Evolutionary conservation across 225 moss, liverwort and hornwort species (phyloP).

Genomic region (Pleurozium schreberi): DNA sequence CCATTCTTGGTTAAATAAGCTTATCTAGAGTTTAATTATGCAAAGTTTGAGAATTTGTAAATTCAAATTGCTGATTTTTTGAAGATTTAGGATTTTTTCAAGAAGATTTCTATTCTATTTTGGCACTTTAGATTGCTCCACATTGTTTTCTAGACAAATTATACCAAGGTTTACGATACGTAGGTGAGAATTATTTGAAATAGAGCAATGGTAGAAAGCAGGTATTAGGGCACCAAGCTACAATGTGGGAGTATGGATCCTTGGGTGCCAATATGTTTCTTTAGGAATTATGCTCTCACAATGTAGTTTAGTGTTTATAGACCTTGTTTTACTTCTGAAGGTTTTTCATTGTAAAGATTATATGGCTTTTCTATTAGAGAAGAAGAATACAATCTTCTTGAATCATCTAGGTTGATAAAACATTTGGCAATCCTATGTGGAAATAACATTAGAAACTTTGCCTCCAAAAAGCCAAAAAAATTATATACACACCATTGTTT

Average conservation of each 20-base stretch:
- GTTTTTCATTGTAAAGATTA: neutral
- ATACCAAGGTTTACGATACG: neutral
- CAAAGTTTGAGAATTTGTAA: neutral
- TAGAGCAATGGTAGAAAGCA: neutral
- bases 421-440: neutral
- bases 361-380: neutral
- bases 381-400: neutral
- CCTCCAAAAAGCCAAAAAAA: neutral
- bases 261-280: neutral
- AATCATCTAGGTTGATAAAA: neutral
- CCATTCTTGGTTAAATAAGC: too few relatives aligned
- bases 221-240: neutral
- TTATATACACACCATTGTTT: neutral
- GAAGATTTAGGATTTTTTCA: too few relatives aligned
- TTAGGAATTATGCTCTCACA: fast-evolving
- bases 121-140: neutral
- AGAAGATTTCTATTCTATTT: neutral
- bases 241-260: neutral
- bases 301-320: neutral
- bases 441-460: neutral
- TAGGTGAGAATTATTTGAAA: neutral
- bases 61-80: neutral
- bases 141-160: neutral
- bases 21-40: too few relatives aligned
- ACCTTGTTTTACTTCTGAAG: neutral